A percentile compares a stretch with the other conserved stretches of the same genome.
Conservation (phyloP, 108 stramenopile species). For the Thalassiosira profunda region DNA sequence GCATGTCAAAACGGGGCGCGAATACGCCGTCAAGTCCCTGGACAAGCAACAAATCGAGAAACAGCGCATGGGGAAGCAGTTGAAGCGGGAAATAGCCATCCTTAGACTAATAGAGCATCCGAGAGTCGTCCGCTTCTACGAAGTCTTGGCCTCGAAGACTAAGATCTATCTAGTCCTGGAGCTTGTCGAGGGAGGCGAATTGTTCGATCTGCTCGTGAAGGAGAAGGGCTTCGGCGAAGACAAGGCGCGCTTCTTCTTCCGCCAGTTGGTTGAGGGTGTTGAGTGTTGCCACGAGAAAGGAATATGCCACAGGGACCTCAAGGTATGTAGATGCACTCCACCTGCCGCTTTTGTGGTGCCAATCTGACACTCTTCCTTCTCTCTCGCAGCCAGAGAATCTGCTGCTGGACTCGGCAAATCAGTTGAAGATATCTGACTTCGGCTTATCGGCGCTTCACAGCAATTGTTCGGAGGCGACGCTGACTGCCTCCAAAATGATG, state of each 20-base stretch:
- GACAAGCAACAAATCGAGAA: slow-evolving; percentile 88
- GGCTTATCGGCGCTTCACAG: slow-evolving; percentile 81
- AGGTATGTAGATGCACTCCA: slow-evolving; percentile 33
- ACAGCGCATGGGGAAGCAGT: slow-evolving; percentile 90
- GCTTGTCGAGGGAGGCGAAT: slow-evolving; percentile 89
- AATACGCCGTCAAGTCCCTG: slow-evolving; percentile 82
- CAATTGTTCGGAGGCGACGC: slow-evolving; percentile 50
- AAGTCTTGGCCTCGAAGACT: slow-evolving; percentile 86
- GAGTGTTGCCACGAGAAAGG: slow-evolving; percentile 80
- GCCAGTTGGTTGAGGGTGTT: slow-evolving; percentile 81
- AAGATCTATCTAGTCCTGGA: slow-evolving; percentile 94
- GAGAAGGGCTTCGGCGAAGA: slow-evolving; percentile 69
- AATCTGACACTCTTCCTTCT: background rate
- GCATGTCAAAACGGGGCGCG: slow-evolving; percentile 17
- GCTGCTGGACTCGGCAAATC: slow-evolving; percentile 67
- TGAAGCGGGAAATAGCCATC: slow-evolving; percentile 90
- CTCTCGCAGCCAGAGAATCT: slow-evolving; percentile 68
- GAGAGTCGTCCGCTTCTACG: slow-evolving; percentile 84
- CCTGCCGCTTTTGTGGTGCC: background rate
- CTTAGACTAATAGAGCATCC: slow-evolving; percentile 86
- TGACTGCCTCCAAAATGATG: slow-evolving; percentile 27
- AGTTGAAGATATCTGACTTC: slow-evolving; percentile 88
- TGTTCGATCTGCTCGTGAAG: slow-evolving; percentile 86
- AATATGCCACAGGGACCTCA: slow-evolving; percentile 73
- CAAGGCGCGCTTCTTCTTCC: slow-evolving; percentile 81